phyloP scores from a whole-genome alignment of 2,329 filamentous ascomycete genomes.

The Ophiocordyceps robertsii region DNA sequence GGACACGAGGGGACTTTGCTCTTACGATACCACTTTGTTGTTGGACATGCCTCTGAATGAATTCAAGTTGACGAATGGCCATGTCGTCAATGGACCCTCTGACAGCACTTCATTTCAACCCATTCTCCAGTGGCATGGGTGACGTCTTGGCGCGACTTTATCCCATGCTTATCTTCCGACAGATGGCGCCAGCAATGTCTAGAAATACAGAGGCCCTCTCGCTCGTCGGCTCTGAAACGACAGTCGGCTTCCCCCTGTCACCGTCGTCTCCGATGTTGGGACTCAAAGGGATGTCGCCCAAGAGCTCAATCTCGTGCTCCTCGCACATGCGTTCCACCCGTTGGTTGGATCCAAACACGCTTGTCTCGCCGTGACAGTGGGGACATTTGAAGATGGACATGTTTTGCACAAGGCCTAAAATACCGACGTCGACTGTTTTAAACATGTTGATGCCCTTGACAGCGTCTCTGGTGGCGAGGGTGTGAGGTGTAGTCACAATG shows the following conservation, averaged over 20 bases:
- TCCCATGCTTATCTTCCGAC: slow-evolving; percentile 25
- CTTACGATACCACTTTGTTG: slow-evolving; percentile 3
- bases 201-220: slow-evolving; percentile 59
- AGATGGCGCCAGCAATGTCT: slow-evolving; percentile 48
- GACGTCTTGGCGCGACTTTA: too few species aligned
- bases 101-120: not conserved
- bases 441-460: slow-evolving; percentile 91
- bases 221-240: slow-evolving; percentile 73
- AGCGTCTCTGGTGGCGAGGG: slow-evolving; percentile 82
- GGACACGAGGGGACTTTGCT: not conserved
- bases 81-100: too few species aligned
- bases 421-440: slow-evolving; percentile 64
- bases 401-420: slow-evolving; percentile 82
- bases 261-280: slow-evolving; percentile 77
- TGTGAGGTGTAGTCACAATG: slow-evolving; percentile 87
- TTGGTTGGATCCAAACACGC: slow-evolving; percentile 57
- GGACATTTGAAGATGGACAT: slow-evolving; percentile 80
- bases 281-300: slow-evolving; percentile 84
- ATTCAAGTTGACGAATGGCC: too few species aligned
- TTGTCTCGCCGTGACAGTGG: slow-evolving; percentile 58
- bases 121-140: too few species aligned
- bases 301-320: slow-evolving; percentile 60
- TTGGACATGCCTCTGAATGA: not conserved
- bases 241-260: slow-evolving; percentile 76
- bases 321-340: slow-evolving; percentile 56